These are phyloP conservation scores for Jaapia argillacea DNA, from an alignment of 768 basidiomycete species.

Conservation along the genomic window DNA sequence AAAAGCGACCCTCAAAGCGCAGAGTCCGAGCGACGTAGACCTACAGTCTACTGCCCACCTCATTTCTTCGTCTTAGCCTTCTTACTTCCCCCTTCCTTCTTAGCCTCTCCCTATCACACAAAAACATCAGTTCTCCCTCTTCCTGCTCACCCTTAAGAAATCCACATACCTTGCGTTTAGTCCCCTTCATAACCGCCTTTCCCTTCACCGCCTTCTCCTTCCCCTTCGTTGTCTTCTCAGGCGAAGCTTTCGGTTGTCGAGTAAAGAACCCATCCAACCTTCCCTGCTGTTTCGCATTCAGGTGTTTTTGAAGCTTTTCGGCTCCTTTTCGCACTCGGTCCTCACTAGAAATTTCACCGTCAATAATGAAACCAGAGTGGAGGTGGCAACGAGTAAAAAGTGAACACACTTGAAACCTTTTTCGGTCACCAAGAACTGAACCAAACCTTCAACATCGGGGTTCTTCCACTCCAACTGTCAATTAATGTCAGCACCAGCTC, in stretches of 20 bases:
- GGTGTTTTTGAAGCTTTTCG: conserved; percentile 81
- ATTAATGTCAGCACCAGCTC: conserved; percentile 2
- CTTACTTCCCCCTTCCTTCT: conserved; percentile 27
- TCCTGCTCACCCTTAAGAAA: neutral
- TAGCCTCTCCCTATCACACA: conserved; percentile 18
- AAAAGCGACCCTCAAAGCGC: too few relatives aligned
- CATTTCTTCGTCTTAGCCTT: conserved; percentile 33
- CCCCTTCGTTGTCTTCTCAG: conserved; percentile 32
- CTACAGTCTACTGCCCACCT: too few relatives aligned
- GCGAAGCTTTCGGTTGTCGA: conserved; percentile 47
- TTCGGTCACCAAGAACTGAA: conserved; percentile 87
- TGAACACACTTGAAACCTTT: conserved; percentile 90
- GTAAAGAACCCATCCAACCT: conserved; percentile 94
- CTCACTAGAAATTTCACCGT: conserved; percentile 45
- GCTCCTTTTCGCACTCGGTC: conserved; percentile 94
- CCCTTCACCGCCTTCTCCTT: conserved; percentile 31
- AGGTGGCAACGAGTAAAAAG: neutral
- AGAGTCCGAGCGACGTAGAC: too few relatives aligned
- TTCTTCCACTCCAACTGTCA: conserved; percentile 85
- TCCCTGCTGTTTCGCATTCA: conserved; percentile 91
- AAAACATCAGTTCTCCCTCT: too few relatives aligned
- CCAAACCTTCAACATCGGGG: conserved; percentile 88
- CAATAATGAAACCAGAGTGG: too few relatives aligned
- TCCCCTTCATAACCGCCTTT: conserved; percentile 25
- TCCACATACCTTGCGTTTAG: conserved; percentile 43